Evolutionary conservation across 2,329 filamentous ascomycete species (phyloP), one percentile per base, ranked within the genome.

Genomic region (Cordyceps fumosorosea): DNA sequence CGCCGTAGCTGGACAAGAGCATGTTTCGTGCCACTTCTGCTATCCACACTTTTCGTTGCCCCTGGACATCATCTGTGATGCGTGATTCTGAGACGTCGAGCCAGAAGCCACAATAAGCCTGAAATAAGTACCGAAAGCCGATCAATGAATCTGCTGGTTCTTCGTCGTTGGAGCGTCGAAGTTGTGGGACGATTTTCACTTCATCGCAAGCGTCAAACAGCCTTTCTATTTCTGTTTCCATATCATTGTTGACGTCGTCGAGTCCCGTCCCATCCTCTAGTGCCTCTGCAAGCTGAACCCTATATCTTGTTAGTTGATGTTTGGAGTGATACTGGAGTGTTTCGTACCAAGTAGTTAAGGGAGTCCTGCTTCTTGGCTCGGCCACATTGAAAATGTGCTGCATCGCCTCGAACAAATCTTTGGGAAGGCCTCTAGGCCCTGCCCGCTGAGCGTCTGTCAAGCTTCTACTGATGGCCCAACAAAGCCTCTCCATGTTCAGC

Each of bases 261-360:
- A 64, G 64, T 5, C 40, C 42, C 3, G 60, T 11, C 5, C 61
- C n/a, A 1, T 62, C 26, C 3, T 62, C 62, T 3, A 64, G 26
- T 3, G 58, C 37, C 11, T 62, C 51, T 42, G 62, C 63, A 14
- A 65, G 54, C 18, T 58, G 60, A 20, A 52, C 16, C 53, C 53
- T 56, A 5, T 5, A 3, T n/a, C 45, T 34, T 22, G 52, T 56
- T 62, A 56, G 32, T 20, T 42, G 40, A 0, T 20, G 8, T 47
- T 20, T 16, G 2, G 16, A 14, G n/a, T 16, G 16, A 40, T 47
- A 3, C 5, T 18, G 7, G 12, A n/a, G 11, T n/a, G 5, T 1
- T 32, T 62, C 71, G 51, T 69, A 74, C 74, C 75, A 77, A 45
- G 74, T 74, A 32, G 64, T 67, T 0, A 76, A 66, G 2, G 73